Base-by-base conservation (phyloP, 768 basidiomycete species). In the Hypholoma sublateritium region DNA sequence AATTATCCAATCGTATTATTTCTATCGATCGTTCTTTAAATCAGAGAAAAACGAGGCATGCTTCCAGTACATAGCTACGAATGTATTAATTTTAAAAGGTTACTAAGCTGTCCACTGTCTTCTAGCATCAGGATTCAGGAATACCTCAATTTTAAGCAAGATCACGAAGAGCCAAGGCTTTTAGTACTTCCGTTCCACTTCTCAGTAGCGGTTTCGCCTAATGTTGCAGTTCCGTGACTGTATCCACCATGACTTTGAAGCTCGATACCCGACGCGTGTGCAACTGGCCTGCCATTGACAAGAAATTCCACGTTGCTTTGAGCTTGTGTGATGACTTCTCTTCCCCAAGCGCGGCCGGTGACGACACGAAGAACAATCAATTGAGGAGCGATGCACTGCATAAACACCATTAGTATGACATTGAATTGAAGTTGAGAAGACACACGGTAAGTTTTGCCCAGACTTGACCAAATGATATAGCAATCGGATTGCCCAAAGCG, bases 391-490 rank as follows among this genome's bases (percentile, higher is more conserved):
- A 67, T 32, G 45, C 67, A 68, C 65, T 68, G 37, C n/a, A n/a
- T n/a, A 53, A 17, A 13, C 2, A 44, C 6, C 39, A 24, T 44
- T 21, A 42, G 32, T n/a, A 4, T 13, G 19, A 28, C 6, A 25
- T 28, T 44, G n/a, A 17, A 17, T 44, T n/a, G 43, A 17, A 19
- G 44, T 24, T 48, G 54, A 32, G 25, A 17, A 5, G 43, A 72
- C 75, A 47, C 57, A 78, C 77, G 36, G 72, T 71, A 54, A 77
- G 67, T 60, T 76, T 77, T 3, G 73, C 70, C 72, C 75, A 78
- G 25, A 78, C 70, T 51, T 74, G 74, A 34, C 72, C 72, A 56
- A 78, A 73, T 8, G 71, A 69, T 37, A 72, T 70, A 2, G 70
- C 67, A 17, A 72, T 67, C 14, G 67, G 66, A 47, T 68, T 70